A percentile compares a stretch with the other conserved stretches of the same genome.
Evolutionary conservation across 116 monocot species (phyloP).

Genomic region (Zostera marina): DNA sequence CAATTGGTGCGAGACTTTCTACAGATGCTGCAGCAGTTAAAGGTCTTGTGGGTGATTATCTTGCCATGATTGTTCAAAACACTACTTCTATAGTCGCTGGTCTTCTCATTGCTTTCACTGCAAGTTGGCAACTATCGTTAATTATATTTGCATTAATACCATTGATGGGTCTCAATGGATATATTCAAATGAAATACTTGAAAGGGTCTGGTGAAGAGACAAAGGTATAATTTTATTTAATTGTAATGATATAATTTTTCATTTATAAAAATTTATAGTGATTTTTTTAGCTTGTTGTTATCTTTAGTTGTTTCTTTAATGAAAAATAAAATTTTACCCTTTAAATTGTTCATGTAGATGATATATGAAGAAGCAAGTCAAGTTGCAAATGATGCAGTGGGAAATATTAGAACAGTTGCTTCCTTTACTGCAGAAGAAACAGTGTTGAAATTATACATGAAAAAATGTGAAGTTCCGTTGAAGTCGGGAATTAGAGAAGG

Average conservation of each 20-base stretch:
- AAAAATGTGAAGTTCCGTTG: conserved; percentile 46
- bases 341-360: conserved; percentile 5
- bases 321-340: too few relatives aligned
- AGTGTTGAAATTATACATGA: conserved; percentile 38
- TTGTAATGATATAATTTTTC: too few relatives aligned
- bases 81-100: conserved; percentile 10
- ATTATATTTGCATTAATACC: conserved; percentile 17
- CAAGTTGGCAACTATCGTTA: conserved; percentile 17
- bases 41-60: conserved; percentile 22
- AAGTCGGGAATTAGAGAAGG: conserved; percentile 31
- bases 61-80: conserved; percentile 13
- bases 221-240: conserved; percentile 5
- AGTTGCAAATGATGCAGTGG: conserved; percentile 29
- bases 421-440: conserved; percentile 56
- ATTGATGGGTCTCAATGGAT: conserved; percentile 12
- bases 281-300: too few relatives aligned
- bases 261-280: too few relatives aligned
- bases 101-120: conserved; percentile 14
- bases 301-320: too few relatives aligned
- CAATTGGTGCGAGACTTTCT: conserved; percentile 14
- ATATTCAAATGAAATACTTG: conserved; percentile 15
- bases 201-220: conserved; percentile 19
- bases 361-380: conserved; percentile 13
- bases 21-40: conserved; percentile 15
- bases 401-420: conserved; percentile 52